phyloP scores from a whole-genome alignment of 306 rosid species.

The Quercus dentata region DNA sequence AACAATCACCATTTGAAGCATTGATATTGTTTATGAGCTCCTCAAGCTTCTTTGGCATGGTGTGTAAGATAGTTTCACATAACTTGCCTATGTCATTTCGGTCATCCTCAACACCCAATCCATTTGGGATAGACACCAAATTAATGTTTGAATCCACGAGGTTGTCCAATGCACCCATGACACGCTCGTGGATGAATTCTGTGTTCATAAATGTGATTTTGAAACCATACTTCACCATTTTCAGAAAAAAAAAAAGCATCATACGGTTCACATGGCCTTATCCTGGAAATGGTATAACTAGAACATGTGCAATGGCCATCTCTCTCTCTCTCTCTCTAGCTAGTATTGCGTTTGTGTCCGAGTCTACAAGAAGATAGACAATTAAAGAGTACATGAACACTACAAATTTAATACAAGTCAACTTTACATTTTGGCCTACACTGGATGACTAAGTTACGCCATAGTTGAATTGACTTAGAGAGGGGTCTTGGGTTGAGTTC shows the following conservation, averaged over 20 bases:
- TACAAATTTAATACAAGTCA: too few species aligned
- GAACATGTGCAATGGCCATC: conserved; percentile 37
- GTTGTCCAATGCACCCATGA: not conserved
- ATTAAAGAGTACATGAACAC: too few species aligned
- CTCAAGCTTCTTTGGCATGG: conserved; percentile 37
- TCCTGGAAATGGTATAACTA: conserved; percentile 32
- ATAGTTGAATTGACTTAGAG: too few species aligned
- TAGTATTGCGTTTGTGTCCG: too few species aligned
- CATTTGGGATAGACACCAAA: conserved; percentile 30
- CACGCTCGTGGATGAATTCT: conserved; percentile 23
- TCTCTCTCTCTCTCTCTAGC: too few species aligned
- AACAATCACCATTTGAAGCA: not conserved
- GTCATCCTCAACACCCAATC: conserved; percentile 31
- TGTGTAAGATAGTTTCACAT: not conserved
- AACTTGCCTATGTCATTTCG: conserved; percentile 10
- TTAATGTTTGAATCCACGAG: not conserved
- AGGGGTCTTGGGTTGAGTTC: too few species aligned
- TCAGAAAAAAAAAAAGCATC: conserved; percentile 31
- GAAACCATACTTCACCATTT: conserved; percentile 31
- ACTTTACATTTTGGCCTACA: too few species aligned
- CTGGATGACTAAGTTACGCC: too few species aligned
- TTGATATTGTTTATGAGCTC: conserved; percentile 35
- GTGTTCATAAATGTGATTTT: conserved; percentile 42
- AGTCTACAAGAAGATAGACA: too few species aligned
- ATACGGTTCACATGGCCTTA: conserved; percentile 46